A percentile compares a stretch with the other conserved stretches of the same genome.
These are phyloP conservation scores for Globisporangium cederbergense DNA, from an alignment of 352 stramenopile genomes.

Conservation along the genomic window DNA sequence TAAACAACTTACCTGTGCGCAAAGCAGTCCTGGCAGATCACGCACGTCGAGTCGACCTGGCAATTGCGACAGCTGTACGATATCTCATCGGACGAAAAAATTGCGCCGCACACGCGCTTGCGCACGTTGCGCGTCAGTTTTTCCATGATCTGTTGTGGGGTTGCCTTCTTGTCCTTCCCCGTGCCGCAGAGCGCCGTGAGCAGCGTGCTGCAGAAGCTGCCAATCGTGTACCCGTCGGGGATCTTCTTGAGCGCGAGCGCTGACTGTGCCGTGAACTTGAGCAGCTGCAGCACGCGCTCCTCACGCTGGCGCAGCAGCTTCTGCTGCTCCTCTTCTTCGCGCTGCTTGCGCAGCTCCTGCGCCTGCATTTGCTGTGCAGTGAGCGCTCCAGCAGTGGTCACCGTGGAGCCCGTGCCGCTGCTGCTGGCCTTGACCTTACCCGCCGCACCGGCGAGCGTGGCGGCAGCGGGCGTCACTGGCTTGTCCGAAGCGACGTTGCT, in stretches of 20 bases:
- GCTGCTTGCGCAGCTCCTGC: constrained; percentile 24
- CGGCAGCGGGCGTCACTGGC: constrained; percentile 21
- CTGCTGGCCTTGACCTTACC: constrained; percentile 22
- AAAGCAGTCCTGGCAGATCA: constrained; percentile 87
- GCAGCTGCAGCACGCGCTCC: constrained; percentile 38
- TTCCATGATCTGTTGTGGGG: constrained; percentile 52
- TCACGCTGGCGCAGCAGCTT: constrained; percentile 32
- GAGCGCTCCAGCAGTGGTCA: not conserved
- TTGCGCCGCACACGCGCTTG: constrained; percentile 77
- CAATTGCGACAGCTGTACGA: constrained; percentile 87
- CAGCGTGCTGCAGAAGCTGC: constrained; percentile 40
- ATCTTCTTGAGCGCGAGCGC: constrained; percentile 27
- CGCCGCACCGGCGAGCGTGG: constrained; percentile 14
- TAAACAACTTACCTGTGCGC: constrained; percentile 49
- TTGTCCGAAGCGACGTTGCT: constrained; percentile 35
- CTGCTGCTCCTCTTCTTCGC: constrained; percentile 27
- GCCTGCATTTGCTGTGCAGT: constrained; percentile 18
- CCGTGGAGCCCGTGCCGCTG: constrained; percentile 6
- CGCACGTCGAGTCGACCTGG: constrained; percentile 80
- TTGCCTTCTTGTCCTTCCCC: constrained; percentile 46
- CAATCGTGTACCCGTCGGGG: constrained; percentile 17
- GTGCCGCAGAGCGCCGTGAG: constrained; percentile 46
- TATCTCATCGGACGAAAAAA: constrained; percentile 85
- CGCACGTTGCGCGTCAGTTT: constrained; percentile 57
- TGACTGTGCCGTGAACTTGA: constrained; percentile 48